phyloP scores from a whole-genome alignment of 2,329 filamentous ascomycete species.

The Colletotrichum orchidophilum region DNA sequence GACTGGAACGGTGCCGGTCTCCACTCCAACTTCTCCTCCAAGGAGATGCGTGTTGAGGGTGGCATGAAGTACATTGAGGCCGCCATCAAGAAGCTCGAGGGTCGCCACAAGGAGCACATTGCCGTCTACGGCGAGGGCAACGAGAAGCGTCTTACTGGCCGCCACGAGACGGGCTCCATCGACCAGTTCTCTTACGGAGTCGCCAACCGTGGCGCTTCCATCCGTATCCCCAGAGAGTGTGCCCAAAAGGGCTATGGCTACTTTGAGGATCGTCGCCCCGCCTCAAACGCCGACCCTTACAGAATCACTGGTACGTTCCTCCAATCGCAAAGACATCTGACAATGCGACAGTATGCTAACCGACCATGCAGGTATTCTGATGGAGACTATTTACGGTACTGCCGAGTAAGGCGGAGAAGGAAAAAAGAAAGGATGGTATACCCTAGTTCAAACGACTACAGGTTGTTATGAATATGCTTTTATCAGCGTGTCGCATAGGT shows the following conservation, averaged over 20 bases:
- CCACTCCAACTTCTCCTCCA: slow-evolving; percentile 92
- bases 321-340: not conserved
- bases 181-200: slow-evolving; percentile 95
- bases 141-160: slow-evolving; percentile 90
- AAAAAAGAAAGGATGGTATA: slow-evolving; percentile 26
- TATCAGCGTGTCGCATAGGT: slow-evolving; percentile 34
- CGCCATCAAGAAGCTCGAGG: slow-evolving; percentile 84
- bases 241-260: slow-evolving; percentile 93
- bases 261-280: slow-evolving; percentile 87
- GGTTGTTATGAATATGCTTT: slow-evolving; percentile 32
- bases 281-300: slow-evolving; percentile 64
- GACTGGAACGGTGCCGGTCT: slow-evolving; percentile 92
- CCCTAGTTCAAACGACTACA: slow-evolving; percentile 27
- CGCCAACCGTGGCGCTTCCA: slow-evolving; percentile 93
- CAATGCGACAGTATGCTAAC: not conserved
- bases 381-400: slow-evolving; percentile 35
- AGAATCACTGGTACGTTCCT: slow-evolving; percentile 34
- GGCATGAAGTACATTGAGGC: slow-evolving; percentile 96
- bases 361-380: slow-evolving; percentile 15
- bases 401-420: slow-evolving; percentile 28
- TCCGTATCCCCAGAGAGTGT: slow-evolving; percentile 88
- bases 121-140: slow-evolving; percentile 96
- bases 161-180: slow-evolving; percentile 93
- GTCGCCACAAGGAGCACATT: slow-evolving; percentile 84
- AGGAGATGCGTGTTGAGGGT: slow-evolving; percentile 84